Conservation (phyloP, 1,139 yeast genomes). For the Zygosaccharomyces sapae region DNA sequence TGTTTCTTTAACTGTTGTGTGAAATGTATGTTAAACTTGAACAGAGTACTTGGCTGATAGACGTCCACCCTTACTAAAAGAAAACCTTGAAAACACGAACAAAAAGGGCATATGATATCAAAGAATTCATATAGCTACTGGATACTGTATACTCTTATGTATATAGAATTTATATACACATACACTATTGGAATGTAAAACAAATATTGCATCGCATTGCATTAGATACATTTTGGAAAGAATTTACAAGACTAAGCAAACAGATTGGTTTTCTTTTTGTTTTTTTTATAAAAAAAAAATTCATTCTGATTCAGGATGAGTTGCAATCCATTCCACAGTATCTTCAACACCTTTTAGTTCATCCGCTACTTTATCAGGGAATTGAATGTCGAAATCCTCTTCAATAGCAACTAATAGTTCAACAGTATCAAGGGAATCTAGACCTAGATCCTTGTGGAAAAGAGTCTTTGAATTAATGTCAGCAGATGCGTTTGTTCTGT, state of each 20-base stretch:
- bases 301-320: constrained; percentile 38
- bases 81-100: no score
- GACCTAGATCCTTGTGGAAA: constrained; percentile 50
- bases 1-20: not conserved
- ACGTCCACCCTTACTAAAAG: not conserved
- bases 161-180: not conserved
- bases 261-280: not conserved
- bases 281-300: no score
- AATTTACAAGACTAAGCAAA: constrained; percentile 43
- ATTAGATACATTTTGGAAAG: constrained; percentile 33
- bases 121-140: constrained; percentile 7
- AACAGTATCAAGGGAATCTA: constrained; percentile 67
- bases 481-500: constrained; percentile 28
- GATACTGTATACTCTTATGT: constrained; percentile 5
- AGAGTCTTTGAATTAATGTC: constrained; percentile 33
- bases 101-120: not conserved
- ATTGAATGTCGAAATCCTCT: constrained; percentile 66
- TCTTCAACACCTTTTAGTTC: constrained; percentile 66
- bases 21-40: not conserved
- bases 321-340: constrained; percentile 54
- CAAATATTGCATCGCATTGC: not conserved
- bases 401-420: constrained; percentile 70
- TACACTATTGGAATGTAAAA: not conserved
- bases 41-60: no score
- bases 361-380: constrained; percentile 62